Evolutionary conservation across 768 basidiomycete genomes (phyloP).

Genomic region (Lentinula boryana): DNA sequence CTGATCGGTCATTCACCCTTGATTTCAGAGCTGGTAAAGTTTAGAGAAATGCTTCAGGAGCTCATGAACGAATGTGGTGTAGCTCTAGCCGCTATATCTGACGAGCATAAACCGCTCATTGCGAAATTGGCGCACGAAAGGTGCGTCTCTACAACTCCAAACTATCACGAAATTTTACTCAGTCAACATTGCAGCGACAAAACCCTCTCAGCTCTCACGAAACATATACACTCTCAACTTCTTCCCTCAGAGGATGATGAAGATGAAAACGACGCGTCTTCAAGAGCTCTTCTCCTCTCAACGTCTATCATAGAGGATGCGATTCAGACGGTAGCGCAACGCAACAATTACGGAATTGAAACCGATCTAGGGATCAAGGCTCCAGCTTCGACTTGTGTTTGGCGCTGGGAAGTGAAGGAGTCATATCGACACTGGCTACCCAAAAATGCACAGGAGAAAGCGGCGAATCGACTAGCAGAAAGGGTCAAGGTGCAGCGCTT

Average conservation of each 20-base stretch:
- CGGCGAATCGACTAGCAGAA: slow-evolving; percentile 54
- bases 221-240: slow-evolving; percentile 64
- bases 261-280: slow-evolving; percentile 27
- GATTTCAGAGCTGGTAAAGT: slow-evolving; percentile 63
- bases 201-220: slow-evolving; percentile 52
- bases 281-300: slow-evolving; percentile 38
- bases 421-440: slow-evolving; percentile 58
- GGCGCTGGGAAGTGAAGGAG: slow-evolving; percentile 83
- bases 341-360: slow-evolving; percentile 81
- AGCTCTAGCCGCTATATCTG: slow-evolving; percentile 55
- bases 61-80: slow-evolving; percentile 39
- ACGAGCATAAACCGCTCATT: slow-evolving; percentile 67
- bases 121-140: slow-evolving; percentile 85
- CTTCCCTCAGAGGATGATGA: slow-evolving; percentile 57
- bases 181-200: slow-evolving; percentile 55
- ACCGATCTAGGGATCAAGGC: slow-evolving; percentile 40
- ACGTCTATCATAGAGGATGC: slow-evolving; percentile 50
- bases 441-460: slow-evolving; percentile 57
- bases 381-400: slow-evolving; percentile 63
- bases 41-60: slow-evolving; percentile 65
- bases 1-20: not conserved
- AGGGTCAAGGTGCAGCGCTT: slow-evolving; percentile 47
- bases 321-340: slow-evolving; percentile 55
- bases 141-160: slow-evolving; percentile 29
- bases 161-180: not conserved